phyloP scores from a whole-genome alignment of 2,329 filamentous ascomycete species.

The Ramularia collo-cygni region DNA sequence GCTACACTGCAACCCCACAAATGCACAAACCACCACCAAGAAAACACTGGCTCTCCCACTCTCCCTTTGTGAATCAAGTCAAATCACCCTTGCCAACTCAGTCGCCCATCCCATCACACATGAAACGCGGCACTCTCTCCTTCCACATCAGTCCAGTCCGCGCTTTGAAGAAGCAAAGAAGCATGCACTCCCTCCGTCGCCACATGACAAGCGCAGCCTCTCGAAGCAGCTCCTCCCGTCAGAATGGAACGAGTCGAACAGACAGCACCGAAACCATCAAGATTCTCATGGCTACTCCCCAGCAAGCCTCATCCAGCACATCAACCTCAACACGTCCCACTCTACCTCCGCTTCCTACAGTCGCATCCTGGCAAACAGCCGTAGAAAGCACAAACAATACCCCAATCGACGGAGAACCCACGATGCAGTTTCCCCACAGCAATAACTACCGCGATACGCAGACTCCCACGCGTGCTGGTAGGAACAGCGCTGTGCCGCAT shows the following conservation, averaged over 20 bases:
- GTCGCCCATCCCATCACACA: conserved; percentile 24
- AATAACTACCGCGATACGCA: conserved; percentile 8
- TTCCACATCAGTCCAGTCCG: conserved; percentile 28
- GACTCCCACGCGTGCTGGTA: conserved; percentile 16
- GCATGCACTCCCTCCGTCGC: conserved; percentile 27
- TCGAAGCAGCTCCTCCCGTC: conserved; percentile 6
- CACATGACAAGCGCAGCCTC: conserved; percentile 19
- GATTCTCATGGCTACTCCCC: conserved; percentile 24
- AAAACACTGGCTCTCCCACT: conserved; percentile 21
- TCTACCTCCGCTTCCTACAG: conserved; percentile 1
- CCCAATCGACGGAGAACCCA: conserved; percentile 12
- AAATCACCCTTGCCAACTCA: conserved; percentile 21
- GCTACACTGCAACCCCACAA: conserved; percentile 11
- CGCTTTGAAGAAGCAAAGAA: conserved; percentile 26
- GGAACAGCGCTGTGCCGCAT: conserved; percentile 13
- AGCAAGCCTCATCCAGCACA: conserved; percentile 5
- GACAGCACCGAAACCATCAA: conserved; percentile 40
- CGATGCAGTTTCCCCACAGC: background rate
- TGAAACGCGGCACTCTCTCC: conserved; percentile 29
- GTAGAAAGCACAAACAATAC: conserved; percentile 9
- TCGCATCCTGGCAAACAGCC: conserved; percentile 12
- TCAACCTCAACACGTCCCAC: conserved; percentile 2
- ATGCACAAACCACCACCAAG: conserved; percentile 9
- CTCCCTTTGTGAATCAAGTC: conserved; percentile 24
- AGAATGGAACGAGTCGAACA: conserved; percentile 18